Evolutionary conservation across 192 early-diverging fungal species (phyloP).

Genomic region (Powellomyces hirtus): DNA sequence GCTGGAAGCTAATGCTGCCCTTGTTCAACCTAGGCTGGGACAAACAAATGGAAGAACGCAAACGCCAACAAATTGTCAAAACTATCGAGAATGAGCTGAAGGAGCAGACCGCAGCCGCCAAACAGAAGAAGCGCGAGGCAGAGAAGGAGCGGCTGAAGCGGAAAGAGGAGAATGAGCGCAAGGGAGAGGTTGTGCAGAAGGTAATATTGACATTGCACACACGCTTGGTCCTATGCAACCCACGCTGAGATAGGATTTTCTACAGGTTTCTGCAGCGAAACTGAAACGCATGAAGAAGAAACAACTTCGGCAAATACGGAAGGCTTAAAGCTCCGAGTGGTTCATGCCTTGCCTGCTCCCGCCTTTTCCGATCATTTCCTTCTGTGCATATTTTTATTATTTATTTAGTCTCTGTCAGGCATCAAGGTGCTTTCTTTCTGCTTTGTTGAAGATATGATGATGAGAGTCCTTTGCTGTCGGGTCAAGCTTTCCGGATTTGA

Average conservation of each 20-base stretch:
- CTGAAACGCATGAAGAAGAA: constrained; percentile 57
- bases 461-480: too few relatives aligned
- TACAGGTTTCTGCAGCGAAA: constrained; percentile 46
- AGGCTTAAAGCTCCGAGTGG: too few relatives aligned
- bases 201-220: too few relatives aligned
- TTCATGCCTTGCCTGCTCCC: too few relatives aligned
- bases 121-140: constrained; percentile 54
- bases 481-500: too few relatives aligned
- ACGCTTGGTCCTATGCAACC: too few relatives aligned
- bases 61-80: constrained; percentile 44
- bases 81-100: constrained; percentile 52
- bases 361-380: too few relatives aligned
- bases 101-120: constrained; percentile 45
- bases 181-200: constrained; percentile 45
- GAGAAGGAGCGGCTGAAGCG: constrained; percentile 52
- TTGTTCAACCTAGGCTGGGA: constrained; percentile 59
- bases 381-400: too few relatives aligned
- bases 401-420: too few relatives aligned
- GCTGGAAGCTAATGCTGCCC: not conserved
- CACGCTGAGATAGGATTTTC: too few relatives aligned
- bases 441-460: too few relatives aligned
- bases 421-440: too few relatives aligned
- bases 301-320: constrained; percentile 39
- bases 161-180: constrained; percentile 46
- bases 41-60: constrained; percentile 49